Evolutionary conservation across 164 flowering plant genomes (phyloP).

Genomic region (Cinnamomum chago): DNA sequence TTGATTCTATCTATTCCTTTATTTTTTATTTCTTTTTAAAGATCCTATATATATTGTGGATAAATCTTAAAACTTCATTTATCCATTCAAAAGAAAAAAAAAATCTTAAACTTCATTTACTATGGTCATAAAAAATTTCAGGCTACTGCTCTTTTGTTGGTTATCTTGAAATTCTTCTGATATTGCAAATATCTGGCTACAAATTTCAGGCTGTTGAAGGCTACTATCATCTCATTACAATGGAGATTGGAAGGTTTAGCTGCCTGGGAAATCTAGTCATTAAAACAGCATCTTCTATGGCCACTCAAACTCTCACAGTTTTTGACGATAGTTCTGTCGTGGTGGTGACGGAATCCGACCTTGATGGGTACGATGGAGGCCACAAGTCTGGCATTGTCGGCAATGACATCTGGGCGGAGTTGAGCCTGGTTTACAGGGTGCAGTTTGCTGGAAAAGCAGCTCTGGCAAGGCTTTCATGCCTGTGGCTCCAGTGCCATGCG

Average conservation of each 20-base stretch:
- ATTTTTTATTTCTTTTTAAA: too few species aligned
- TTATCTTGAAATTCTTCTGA: too few species aligned
- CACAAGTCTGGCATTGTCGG: constrained; percentile 25
- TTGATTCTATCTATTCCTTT: too few species aligned
- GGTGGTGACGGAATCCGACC: constrained; percentile 64
- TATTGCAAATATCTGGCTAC: too few species aligned
- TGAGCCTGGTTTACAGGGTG: constrained; percentile 52
- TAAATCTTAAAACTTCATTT: too few species aligned
- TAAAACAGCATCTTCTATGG: neutral
- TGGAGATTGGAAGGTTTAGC: constrained; percentile 7
- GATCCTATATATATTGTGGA: too few species aligned
- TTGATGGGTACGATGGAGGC: constrained; percentile 61
- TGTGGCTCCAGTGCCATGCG: constrained; percentile 49
- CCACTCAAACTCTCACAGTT: neutral
- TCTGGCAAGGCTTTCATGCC: constrained; percentile 55
- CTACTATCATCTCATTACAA: constrained; percentile 40
- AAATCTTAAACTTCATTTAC: too few species aligned
- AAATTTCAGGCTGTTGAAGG: constrained; percentile 65
- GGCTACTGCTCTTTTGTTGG: too few species aligned
- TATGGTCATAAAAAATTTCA: too few species aligned
- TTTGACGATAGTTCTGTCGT: constrained; percentile 73
- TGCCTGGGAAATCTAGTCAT: constrained; percentile 12
- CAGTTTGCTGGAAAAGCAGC: constrained; percentile 67
- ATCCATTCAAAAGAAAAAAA: too few species aligned
- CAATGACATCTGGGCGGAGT: constrained; percentile 52